phyloP scores from a whole-genome alignment of 148 eudicot species.

The Fagopyrum esculentum region DNA sequence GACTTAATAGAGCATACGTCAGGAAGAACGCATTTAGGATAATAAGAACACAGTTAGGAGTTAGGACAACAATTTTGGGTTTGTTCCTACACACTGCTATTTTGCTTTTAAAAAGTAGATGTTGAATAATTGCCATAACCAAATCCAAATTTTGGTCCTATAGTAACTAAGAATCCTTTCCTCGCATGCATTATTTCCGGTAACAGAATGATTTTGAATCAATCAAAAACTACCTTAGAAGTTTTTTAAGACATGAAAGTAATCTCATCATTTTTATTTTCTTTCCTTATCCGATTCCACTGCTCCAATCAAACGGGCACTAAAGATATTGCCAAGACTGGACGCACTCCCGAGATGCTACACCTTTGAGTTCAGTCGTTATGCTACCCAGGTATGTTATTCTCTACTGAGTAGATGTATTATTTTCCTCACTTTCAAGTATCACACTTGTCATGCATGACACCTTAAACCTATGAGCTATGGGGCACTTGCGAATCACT shows the following conservation, averaged over 20 bases:
- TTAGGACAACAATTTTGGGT: background rate
- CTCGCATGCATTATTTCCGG: conserved; percentile 23
- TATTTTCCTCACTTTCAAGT: background rate
- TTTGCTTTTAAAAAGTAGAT: background rate
- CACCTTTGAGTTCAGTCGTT: conserved; percentile 98
- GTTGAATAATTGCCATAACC: background rate
- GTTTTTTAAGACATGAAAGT: too few relatives aligned
- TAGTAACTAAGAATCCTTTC: background rate
- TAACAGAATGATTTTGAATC: too few relatives aligned
- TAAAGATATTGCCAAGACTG: conserved; percentile 87
- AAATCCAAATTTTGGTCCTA: background rate
- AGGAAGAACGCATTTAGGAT: too few relatives aligned
- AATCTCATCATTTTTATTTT: too few relatives aligned
- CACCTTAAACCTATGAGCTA: conserved; percentile 32
- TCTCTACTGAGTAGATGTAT: background rate
- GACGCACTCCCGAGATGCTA: conserved; percentile 99
- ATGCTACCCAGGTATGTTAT: conserved; percentile 77
- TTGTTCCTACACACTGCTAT: background rate
- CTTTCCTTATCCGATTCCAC: too few relatives aligned
- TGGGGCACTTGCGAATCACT: too few relatives aligned
- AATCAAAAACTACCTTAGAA: too few relatives aligned
- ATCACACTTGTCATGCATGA: background rate
- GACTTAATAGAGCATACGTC: too few relatives aligned
- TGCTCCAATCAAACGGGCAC: too few relatives aligned
- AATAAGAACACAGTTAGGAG: too few relatives aligned